These are phyloP conservation scores for Dalechampia spathulata DNA, from an alignment of 441 rosid species.

Conservation along the genomic window DNA sequence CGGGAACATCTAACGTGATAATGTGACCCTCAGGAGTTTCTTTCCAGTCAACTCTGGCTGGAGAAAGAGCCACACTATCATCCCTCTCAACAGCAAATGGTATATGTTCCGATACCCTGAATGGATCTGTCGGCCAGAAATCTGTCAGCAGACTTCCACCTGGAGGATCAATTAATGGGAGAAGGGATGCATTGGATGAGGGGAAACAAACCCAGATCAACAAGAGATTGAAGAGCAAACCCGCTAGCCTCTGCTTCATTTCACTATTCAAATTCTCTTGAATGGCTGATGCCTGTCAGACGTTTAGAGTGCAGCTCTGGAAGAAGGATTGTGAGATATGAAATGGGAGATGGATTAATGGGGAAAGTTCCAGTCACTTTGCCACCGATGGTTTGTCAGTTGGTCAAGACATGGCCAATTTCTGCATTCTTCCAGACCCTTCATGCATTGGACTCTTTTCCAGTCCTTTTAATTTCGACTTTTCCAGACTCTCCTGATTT, in stretches of 20 bases:
- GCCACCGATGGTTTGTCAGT: neutral
- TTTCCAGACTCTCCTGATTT: too few relatives aligned
- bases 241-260: slow-evolving; percentile 10
- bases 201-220: slow-evolving; percentile 11
- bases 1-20: slow-evolving; percentile 64
- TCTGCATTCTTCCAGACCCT: slow-evolving; percentile 3
- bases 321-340: too few relatives aligned
- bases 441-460: neutral
- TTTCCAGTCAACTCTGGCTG: slow-evolving; percentile 76
- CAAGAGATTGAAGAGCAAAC: slow-evolving; percentile 8
- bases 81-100: slow-evolving; percentile 53
- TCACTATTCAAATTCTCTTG: too few relatives aligned
- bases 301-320: too few relatives aligned
- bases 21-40: slow-evolving; percentile 60
- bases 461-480: too few relatives aligned
- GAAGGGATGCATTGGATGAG: slow-evolving; percentile 28
- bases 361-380: slow-evolving; percentile 34
- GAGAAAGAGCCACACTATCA: slow-evolving; percentile 28
- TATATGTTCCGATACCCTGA: slow-evolving; percentile 51
- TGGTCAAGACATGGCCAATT: too few relatives aligned
- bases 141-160: slow-evolving; percentile 30
- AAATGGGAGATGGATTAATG: slow-evolving; percentile 9
- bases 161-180: slow-evolving; percentile 37
- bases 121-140: slow-evolving; percentile 51
- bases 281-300: too few relatives aligned